Evolutionary conservation across 768 basidiomycete genomes (phyloP).

Genomic region (Russula abietina): DNA sequence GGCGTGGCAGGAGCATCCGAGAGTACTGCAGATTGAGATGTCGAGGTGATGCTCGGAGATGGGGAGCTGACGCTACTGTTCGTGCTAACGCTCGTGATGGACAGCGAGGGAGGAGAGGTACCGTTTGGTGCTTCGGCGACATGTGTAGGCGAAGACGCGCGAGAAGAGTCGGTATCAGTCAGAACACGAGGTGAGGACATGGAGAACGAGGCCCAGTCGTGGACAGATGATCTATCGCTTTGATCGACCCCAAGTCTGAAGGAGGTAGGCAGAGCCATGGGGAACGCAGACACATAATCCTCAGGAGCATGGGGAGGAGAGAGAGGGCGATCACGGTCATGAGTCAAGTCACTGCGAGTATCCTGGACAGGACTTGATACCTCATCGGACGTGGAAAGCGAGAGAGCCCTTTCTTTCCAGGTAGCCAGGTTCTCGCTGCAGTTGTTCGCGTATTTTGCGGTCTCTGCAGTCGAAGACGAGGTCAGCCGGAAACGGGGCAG

Average conservation of each 20-base stretch:
- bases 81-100: conserved; percentile 5
- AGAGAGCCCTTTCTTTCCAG: conserved; percentile 54
- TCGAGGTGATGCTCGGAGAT: conserved; percentile 13
- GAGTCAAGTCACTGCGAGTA: conserved; percentile 17
- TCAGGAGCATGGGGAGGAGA: conserved; percentile 34
- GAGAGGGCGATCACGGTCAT: conserved; percentile 20
- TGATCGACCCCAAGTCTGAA: conserved; percentile 30
- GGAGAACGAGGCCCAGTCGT: conserved; percentile 20
- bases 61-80: conserved; percentile 8
- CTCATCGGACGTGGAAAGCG: conserved; percentile 31
- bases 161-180: conserved; percentile 26
- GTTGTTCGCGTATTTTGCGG: conserved; percentile 58
- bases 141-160: conserved; percentile 23
- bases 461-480: conserved; percentile 39
- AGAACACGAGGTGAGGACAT: conserved; percentile 7
- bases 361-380: neutral
- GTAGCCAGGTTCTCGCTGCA: conserved; percentile 62
- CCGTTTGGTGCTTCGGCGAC: conserved; percentile 18
- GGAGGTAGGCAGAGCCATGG: conserved; percentile 48
- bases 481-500: neutral
- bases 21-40: conserved; percentile 9
- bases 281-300: conserved; percentile 49
- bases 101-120: conserved; percentile 20
- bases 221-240: conserved; percentile 27
- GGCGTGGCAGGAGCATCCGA: conserved; percentile 16